Base-by-base conservation (phyloP, 345 rosid species). In the Arabis hirsuta region DNA sequence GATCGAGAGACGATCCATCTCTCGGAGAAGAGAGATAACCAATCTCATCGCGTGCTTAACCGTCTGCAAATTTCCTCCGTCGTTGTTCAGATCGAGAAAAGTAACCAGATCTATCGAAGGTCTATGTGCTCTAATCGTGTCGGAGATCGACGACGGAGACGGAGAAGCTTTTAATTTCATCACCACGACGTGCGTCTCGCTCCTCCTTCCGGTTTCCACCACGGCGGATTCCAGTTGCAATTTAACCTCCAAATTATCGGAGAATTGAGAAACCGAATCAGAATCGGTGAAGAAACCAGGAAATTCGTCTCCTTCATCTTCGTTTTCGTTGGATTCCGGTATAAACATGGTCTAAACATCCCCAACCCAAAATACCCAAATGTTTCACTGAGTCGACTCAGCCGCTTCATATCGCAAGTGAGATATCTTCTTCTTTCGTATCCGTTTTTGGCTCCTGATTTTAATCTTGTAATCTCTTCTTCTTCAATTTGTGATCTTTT, bases 41-140 rank as follows among this genome's bases (percentile, higher is more conserved):
- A 26, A 43, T 32, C 86, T 66, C 91, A 91, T 82, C 19, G 87
- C 85, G 14, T 90, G 86, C 38, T 94, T 91, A 66, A 91, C 72
- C 72, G 76, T 74, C 59, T 74, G 85, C 46, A 86, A 45, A 73
- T 79, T 89, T 36, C 39, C 71, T 48, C 83, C 80, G 45, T 65
- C 71, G 60, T 44, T 44, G 77, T 90, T 86, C 47, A 94, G 82
- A 41, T 94, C 96, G 52, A 94, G 57, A 54, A 94, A 89, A 4
- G 90, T 67, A 2, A 94, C 95, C 45, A 94, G 72, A 74, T 94
- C 98, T 16, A 87, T 71, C 54, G 98, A 87, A n/a, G 88, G 77
- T 9, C 96, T 78, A 3, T 82, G 76, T 6, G 75, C 56, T 7
- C 73, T 73, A 38, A 73, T 71, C 58, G 77, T 50, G 5, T 73